Percentiles rank a stretch among this genome's conserved stretches.
These are phyloP conservation scores for Komagataella phaffii DNA, from an alignment of 805 yeast species.

Conservation along the genomic window DNA sequence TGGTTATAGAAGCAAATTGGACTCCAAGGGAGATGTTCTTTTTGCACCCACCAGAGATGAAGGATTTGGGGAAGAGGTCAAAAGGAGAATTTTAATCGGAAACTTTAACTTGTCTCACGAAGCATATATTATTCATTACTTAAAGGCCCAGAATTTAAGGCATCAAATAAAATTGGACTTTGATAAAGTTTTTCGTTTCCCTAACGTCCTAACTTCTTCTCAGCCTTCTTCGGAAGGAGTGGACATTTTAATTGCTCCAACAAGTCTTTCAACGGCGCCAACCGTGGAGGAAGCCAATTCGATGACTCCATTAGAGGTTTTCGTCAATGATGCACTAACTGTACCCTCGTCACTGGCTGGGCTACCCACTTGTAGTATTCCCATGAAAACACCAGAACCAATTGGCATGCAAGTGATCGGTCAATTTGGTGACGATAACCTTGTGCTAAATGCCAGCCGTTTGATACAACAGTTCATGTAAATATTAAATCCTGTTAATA, in stretches of 20 bases:
- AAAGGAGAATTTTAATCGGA: constrained; percentile 73
- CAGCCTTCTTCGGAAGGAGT: constrained; percentile 23
- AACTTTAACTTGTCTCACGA: constrained; percentile 75
- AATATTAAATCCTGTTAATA: constrained; percentile 6
- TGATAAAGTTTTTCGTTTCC: constrained; percentile 41
- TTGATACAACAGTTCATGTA: background rate
- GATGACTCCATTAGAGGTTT: constrained; percentile 11
- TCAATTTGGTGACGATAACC: constrained; percentile 72
- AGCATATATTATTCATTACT: constrained; percentile 57
- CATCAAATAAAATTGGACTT: constrained; percentile 49
- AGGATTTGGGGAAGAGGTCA: constrained; percentile 75
- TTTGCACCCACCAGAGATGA: constrained; percentile 44
- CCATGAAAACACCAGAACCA: constrained; percentile 25
- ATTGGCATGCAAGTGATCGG: constrained; percentile 75
- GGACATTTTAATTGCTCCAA: constrained; percentile 68
- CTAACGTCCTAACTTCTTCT: constrained; percentile 23
- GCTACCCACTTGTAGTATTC: constrained; percentile 72
- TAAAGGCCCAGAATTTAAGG: constrained; percentile 63
- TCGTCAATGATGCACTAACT: constrained; percentile 72
- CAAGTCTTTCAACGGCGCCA: constrained; percentile 47
- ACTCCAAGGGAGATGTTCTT: constrained; percentile 17
- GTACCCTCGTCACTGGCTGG: constrained; percentile 91
- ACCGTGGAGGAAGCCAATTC: constrained; percentile 40
- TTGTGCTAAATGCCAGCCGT: constrained; percentile 24
- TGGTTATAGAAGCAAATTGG: constrained; percentile 37